A percentile compares a stretch with the other conserved stretches of the same genome.
phyloP scores from a whole-genome alignment of 371 early-diverging fungal species.

The Encephalitozoon romaleae region DNA sequence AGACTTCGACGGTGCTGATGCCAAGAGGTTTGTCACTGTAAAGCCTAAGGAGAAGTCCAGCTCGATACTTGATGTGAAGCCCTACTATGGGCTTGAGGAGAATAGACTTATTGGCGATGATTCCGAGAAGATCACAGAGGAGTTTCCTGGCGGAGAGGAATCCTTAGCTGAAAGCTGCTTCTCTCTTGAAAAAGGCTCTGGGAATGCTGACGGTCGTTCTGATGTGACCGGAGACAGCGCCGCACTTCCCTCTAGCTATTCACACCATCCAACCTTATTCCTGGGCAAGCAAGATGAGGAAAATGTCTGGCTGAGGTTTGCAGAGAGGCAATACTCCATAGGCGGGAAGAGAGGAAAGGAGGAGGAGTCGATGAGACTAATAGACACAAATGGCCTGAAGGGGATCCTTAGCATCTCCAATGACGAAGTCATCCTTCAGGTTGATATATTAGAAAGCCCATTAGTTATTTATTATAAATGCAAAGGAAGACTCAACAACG shows the following conservation, averaged over 20 bases:
- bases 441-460: slow-evolving; percentile 8
- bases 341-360: not conserved
- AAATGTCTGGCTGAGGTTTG: not conserved
- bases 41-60: not conserved
- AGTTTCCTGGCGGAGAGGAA: not conserved
- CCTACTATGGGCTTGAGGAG: not conserved
- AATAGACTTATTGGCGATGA: not conserved
- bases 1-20: not conserved
- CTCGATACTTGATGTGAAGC: not conserved
- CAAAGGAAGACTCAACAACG: not conserved
- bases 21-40: not conserved
- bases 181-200: not conserved
- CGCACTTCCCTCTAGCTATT: not conserved
- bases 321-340: not conserved
- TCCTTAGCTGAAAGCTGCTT: not conserved
- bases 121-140: not conserved
- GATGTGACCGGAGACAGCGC: not conserved
- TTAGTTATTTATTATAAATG: not conserved
- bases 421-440: not conserved
- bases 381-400: not conserved
- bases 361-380: not conserved
- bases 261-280: not conserved
- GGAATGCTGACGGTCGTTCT: too few species aligned
- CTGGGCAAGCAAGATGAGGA: not conserved
- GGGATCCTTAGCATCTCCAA: not conserved